Conservation (phyloP, 106 monocot species). For the Ottelia alismoides region DNA sequence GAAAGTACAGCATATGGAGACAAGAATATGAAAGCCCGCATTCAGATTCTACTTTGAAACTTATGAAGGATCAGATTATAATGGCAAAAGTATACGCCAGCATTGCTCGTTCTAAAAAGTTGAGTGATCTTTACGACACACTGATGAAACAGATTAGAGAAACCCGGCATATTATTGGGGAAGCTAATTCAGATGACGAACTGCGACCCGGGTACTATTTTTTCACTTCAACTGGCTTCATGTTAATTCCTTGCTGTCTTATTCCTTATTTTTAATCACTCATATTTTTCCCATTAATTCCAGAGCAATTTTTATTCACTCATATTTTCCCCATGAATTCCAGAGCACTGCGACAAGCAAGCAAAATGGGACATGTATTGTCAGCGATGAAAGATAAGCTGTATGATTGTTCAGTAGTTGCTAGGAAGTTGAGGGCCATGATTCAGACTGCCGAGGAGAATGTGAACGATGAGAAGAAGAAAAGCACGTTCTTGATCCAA, state of each 20-base stretch:
- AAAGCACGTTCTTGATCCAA: conserved; percentile 28
- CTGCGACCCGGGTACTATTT: conserved; percentile 23
- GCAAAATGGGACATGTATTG: conserved; percentile 27
- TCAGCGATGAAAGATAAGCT: conserved; percentile 18
- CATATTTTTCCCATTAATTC: neutral
- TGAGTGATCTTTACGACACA: conserved; percentile 10
- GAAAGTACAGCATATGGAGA: conserved; percentile 30
- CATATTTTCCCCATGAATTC: neutral
- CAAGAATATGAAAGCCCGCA: conserved; percentile 21
- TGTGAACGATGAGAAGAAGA: conserved; percentile 19
- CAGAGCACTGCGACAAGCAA: conserved; percentile 29
- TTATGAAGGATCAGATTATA: conserved; percentile 54
- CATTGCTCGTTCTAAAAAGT: conserved; percentile 24
- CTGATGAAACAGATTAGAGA: conserved; percentile 21
- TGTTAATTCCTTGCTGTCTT: neutral
- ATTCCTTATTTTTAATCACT: neutral
- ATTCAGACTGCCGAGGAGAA: conserved; percentile 23
- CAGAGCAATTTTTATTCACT: neutral
- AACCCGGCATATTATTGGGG: conserved; percentile 11
- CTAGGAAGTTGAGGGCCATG: conserved; percentile 43
- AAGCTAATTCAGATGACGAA: conserved; percentile 32
- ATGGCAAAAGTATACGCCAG: conserved; percentile 44
- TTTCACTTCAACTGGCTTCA: conserved; percentile 1
- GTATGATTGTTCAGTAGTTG: conserved; percentile 19
- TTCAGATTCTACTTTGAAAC: conserved; percentile 23